Base-by-base conservation (phyloP, 176 grass and related monocot species). In the Musa schizocarpa region DNA sequence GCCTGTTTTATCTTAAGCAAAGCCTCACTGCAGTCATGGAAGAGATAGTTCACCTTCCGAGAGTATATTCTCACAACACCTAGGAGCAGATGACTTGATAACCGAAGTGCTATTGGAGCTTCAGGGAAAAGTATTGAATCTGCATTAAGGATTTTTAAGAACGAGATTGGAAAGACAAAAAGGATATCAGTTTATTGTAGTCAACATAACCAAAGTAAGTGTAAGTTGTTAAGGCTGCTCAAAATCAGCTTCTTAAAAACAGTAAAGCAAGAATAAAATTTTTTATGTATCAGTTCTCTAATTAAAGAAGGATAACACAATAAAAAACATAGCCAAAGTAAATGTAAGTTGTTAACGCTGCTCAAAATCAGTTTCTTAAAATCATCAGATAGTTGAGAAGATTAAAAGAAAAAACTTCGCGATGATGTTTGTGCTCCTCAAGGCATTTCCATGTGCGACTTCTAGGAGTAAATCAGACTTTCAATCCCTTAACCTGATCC, bases 41-140 rank as follows among this genome's bases (percentile, higher is more conserved):
- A 99, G 74, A 99, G 85, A 81, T 99, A 99, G 77, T 99, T 99
- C 78, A 99, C 96, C 83, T 99, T 99, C 72, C 96, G 86, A 64
- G 96, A 99, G 81, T 99, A 99, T 78, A 99, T 99, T 82, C 96
- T 92, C 82, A 99, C 96, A 65, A 99, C 96, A 22, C 96, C 96
- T 70, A 99, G 72, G 78, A 99, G 88, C 67, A 99, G 90, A 88
- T 99, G 96, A 77, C 96, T 99, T 75, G 96, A 99, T 75, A 99
- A 86, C 27, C 96, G 91, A 88, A 99, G 85, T 67, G 96, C 96
- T 73, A 99, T 99, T 51, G 96, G 96, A 54, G 92, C 96, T 13
- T 99, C 96, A 68, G 96, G 96, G 64, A 91, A 99, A 77, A 99
- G 92, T 84, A 99, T 99, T 66, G 96, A 99, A 92, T 99, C 96